phyloP scores from a whole-genome alignment of 768 basidiomycete genomes.

The Tephrocybe rancida region DNA sequence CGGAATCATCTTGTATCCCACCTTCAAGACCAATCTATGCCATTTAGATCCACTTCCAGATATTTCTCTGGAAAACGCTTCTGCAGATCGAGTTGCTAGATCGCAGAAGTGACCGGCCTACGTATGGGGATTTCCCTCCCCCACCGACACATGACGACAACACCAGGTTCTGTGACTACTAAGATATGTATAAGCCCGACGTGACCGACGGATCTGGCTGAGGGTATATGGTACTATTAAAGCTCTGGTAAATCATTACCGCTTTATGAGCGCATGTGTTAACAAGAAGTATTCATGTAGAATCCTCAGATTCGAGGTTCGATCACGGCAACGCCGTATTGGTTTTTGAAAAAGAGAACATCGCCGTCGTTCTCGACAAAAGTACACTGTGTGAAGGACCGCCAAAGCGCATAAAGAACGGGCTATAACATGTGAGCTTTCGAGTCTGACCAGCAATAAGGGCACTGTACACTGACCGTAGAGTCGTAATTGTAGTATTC shows the following conservation, averaged over 20 bases:
- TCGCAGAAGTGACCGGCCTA: no score
- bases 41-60: no score
- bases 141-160: no score
- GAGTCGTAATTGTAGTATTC: constrained; percentile 63
- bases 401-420: constrained; percentile 50
- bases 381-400: constrained; percentile 59
- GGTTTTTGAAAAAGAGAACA: constrained; percentile 58
- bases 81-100: no score
- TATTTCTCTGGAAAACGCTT: no score
- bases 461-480: constrained; percentile 38
- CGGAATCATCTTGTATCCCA: no score
- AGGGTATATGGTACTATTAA: not conserved
- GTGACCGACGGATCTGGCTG: no score
- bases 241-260: not conserved
- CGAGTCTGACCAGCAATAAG: not conserved
- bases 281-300: not conserved
- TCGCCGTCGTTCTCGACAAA: constrained; percentile 61
- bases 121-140: no score
- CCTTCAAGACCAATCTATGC: no score
- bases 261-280: not conserved
- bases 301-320: constrained; percentile 13
- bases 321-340: constrained; percentile 41
- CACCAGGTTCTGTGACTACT: no score
- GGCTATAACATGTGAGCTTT: constrained; percentile 24
- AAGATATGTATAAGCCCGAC: no score